Base-by-base conservation (phyloP, 805 yeast genomes). In the Nakazawaea sp. region DNA sequence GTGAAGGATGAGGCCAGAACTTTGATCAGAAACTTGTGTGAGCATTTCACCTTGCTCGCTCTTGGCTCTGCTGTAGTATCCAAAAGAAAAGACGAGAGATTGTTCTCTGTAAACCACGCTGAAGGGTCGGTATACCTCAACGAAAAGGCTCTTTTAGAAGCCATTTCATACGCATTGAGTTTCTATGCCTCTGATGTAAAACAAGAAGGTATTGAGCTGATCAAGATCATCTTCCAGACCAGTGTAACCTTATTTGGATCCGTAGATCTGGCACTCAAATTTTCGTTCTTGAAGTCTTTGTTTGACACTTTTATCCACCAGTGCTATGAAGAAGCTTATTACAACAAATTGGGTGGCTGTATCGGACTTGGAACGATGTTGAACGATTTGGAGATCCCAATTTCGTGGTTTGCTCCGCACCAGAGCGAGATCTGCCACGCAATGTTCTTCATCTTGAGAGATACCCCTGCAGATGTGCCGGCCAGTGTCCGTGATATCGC, bases 401-500 rank as follows among this genome's bases (percentile, higher is more conserved):
- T 76, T 3, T 61, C 67, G 2, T 88, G 95, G 78, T 77, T 90
- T 52, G 70, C 73, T 38, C 72, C 76, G 31, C 72, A 90, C 26
- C 96, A 88, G 51, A 71, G 83, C 46, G 97, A 92, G 52, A 67
- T 92, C 24, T 77, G 86, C 2, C 72, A 95, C 32, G 87, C 96
- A 0, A 72, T 92, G 56, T 78, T 90, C 46, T 94, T 88, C 59
- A 95, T 90, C 3, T 64, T 90, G 43, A 75, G 95, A 51, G 99
- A 92, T 50, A 81, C 94, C 0, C 89, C 95, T 0, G 70, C 78
- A 2, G 94, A 89, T 32, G 92, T 90, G 2, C 97, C 97, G 1
- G 70, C 76, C 32, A 77, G 72, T 43, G 95, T 90, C 11, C 68
- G 87, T 27, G 72, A 70, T 2, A 71, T 75, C 41, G 95, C 97